Percentiles rank a stretch among this genome's conserved stretches.
Conservation (phyloP, 2,329 filamentous ascomycete genomes). For the Colletotrichum sublineola region DNA sequence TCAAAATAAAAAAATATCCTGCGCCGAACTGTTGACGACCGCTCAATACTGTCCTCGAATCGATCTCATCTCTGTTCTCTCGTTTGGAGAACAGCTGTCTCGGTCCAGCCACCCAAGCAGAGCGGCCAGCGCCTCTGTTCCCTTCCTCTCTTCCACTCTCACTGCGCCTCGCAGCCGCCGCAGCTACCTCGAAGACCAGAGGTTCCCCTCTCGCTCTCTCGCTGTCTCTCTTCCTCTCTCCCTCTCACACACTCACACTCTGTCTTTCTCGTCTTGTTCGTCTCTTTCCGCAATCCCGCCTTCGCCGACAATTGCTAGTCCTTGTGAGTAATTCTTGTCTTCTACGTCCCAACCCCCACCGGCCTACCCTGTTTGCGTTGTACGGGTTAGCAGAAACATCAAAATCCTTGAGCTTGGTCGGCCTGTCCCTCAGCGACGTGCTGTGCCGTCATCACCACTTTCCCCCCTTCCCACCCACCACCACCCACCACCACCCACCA, state of each 20-base stretch:
- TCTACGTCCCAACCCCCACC: constrained; percentile 22
- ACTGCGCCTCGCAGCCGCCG: constrained; percentile 13
- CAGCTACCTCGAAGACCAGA: constrained; percentile 8
- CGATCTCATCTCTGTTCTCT: constrained; percentile 13
- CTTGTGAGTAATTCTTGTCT: constrained; percentile 36
- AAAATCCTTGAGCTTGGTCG: constrained; percentile 37
- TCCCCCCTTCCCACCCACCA: constrained; percentile 35
- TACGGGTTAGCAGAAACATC: constrained; percentile 34
- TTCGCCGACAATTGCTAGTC: constrained; percentile 29
- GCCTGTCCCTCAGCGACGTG: constrained; percentile 41
- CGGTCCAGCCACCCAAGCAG: constrained; percentile 17
- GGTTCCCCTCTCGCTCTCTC: background rate
- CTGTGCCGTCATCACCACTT: constrained; percentile 43
- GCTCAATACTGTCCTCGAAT: constrained; percentile 6
- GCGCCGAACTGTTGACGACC: background rate
- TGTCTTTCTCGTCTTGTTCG: background rate
- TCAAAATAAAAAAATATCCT: background rate
- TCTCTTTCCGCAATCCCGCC: constrained; percentile 24
- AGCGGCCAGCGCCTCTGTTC: constrained; percentile 20
- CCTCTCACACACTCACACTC: background rate
- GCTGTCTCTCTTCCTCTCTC: background rate
- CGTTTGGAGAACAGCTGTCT: constrained; percentile 6
- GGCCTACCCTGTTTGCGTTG: constrained; percentile 12
- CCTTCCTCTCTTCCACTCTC: constrained; percentile 5
- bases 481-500: constrained; percentile 12